phyloP scores from a whole-genome alignment of 108 stramenopile genomes.

The Fistulifera pelliculosa region DNA sequence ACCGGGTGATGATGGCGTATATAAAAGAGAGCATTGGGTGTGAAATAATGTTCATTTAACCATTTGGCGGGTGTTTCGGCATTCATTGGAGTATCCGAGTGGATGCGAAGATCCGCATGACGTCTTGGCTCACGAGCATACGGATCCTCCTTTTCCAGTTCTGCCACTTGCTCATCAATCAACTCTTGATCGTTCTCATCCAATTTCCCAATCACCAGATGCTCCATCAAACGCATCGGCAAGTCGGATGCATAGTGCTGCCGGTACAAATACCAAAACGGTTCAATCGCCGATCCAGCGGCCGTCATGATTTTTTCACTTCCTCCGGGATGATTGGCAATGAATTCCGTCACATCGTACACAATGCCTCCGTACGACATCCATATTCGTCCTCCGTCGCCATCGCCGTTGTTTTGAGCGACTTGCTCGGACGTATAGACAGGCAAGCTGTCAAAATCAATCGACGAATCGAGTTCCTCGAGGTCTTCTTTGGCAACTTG shows the following conservation, averaged over 20 bases:
- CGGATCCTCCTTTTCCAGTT: slow-evolving; percentile 55
- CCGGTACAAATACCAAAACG: slow-evolving; percentile 63
- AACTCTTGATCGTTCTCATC: slow-evolving; percentile 53
- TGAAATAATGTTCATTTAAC: slow-evolving; percentile 51
- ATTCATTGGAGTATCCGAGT: slow-evolving; percentile 77
- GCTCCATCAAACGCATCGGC: slow-evolving; percentile 67
- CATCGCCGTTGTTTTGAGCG: slow-evolving; percentile 44
- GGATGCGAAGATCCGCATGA: slow-evolving; percentile 44
- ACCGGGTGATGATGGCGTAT: slow-evolving; percentile 87
- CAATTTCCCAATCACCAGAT: slow-evolving; percentile 68
- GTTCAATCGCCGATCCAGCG: slow-evolving; percentile 40
- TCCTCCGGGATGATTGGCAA: slow-evolving; percentile 84
- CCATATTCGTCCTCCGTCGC: slow-evolving; percentile 74
- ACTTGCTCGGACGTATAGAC: slow-evolving; percentile 51
- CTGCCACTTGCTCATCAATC: slow-evolving; percentile 69
- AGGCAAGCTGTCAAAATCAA: slow-evolving; percentile 31
- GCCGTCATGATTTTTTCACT: slow-evolving; percentile 76
- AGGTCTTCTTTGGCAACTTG: slow-evolving; percentile 21
- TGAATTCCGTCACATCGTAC: slow-evolving; percentile 94
- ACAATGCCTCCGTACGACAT: slow-evolving; percentile 77
- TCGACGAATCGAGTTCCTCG: slow-evolving; percentile 4
- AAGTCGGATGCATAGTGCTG: slow-evolving; percentile 83
- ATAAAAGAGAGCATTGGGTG: slow-evolving; percentile 67
- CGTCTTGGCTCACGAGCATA: slow-evolving; percentile 68
- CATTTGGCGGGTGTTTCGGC: slow-evolving; percentile 61